Evolutionary conservation across 2,329 filamentous ascomycete species (phyloP).

Genomic region (Pseudopyricularia cyperi): DNA sequence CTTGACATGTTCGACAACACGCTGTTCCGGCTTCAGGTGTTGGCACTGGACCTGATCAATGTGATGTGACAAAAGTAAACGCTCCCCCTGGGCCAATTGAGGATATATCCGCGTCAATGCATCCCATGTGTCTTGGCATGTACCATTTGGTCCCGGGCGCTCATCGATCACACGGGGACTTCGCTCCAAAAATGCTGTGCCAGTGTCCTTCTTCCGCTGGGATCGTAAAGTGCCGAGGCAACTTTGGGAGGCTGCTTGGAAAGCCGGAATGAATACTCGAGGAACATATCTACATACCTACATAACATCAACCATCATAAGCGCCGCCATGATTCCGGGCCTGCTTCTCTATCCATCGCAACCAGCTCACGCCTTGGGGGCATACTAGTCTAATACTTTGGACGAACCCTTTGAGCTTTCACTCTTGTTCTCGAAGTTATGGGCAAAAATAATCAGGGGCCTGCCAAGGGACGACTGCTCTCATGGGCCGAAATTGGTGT

Average conservation of each 20-base stretch:
- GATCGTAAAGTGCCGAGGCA: background rate
- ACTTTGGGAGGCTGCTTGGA: background rate
- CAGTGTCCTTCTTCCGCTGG: background rate
- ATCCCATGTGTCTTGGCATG: background rate
- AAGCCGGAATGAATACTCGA: too few species aligned
- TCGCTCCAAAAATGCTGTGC: background rate
- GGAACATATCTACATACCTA: background rate
- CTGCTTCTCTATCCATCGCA: too few species aligned
- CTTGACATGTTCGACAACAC: background rate
- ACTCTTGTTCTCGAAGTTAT: too few species aligned
- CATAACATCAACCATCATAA: background rate
- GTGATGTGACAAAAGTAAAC: background rate
- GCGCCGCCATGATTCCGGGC: background rate
- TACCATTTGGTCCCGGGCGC: background rate
- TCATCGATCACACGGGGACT: background rate
- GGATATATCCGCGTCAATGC: background rate
- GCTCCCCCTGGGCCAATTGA: background rate
- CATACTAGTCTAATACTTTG: too few species aligned
- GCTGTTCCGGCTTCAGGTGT: background rate
- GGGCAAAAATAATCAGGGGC: background rate
- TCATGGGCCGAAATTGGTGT: background rate
- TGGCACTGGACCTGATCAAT: background rate
- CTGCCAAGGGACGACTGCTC: background rate
- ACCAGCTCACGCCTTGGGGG: too few species aligned
- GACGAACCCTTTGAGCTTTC: too few species aligned